phyloP scores from a whole-genome alignment of 1,284 basidiomycete species.

The Ceratobasidium sp. region DNA sequence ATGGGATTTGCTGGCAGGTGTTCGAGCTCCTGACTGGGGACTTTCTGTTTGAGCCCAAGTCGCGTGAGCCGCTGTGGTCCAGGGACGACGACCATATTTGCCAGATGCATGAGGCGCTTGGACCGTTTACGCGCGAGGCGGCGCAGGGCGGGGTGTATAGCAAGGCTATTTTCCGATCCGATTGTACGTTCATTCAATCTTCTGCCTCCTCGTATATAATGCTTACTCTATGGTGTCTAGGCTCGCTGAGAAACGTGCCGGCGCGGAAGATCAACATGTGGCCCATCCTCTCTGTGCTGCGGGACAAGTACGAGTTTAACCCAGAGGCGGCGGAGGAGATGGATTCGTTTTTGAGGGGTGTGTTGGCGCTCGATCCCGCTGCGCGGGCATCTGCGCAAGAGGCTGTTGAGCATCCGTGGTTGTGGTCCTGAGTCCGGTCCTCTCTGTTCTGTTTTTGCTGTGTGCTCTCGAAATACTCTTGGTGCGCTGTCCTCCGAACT shows the following conservation, averaged over 20 bases:
- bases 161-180: slow-evolving; percentile 43
- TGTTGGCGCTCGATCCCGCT: slow-evolving; percentile 44
- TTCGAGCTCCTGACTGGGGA: slow-evolving; percentile 63
- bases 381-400: slow-evolving; percentile 41
- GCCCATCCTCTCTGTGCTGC: slow-evolving; percentile 43
- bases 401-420: slow-evolving; percentile 44
- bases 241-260: slow-evolving; percentile 42
- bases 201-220: slow-evolving; percentile 7
- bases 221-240: slow-evolving; percentile 23
- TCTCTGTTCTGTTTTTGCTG: slow-evolving; percentile 4
- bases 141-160: slow-evolving; percentile 38
- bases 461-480: neutral
- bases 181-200: slow-evolving; percentile 40
- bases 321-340: slow-evolving; percentile 27
- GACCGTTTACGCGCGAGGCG: slow-evolving; percentile 44
- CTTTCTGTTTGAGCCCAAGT: slow-evolving; percentile 59
- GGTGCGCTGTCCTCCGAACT: neutral
- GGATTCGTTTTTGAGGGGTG: slow-evolving; percentile 39
- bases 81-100: slow-evolving; percentile 99
- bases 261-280: slow-evolving; percentile 42
- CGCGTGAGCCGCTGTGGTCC: slow-evolving; percentile 56
- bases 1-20: slow-evolving; percentile 56
- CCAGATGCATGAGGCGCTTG: slow-evolving; percentile 46
- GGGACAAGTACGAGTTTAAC: slow-evolving; percentile 45
- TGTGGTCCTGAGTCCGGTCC: slow-evolving; percentile 34